phyloP scores from a whole-genome alignment of 192 early-diverging fungal species.

The Thoreauomyces humboldtii region DNA sequence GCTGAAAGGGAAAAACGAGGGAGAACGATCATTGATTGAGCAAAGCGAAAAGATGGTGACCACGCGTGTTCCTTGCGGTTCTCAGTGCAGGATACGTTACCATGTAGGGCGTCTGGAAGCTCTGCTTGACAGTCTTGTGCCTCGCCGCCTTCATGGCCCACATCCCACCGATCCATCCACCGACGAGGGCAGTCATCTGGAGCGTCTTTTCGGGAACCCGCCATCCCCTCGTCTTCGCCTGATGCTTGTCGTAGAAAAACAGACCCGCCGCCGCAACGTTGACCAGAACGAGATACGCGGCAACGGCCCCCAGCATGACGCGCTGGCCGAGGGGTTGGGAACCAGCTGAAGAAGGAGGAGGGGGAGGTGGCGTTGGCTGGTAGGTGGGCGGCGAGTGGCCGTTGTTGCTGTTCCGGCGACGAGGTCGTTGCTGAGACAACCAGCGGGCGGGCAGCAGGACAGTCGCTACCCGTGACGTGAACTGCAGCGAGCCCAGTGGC shows the following conservation, averaged over 20 bases:
- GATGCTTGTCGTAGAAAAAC: conserved; percentile 57
- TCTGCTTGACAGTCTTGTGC: conserved; percentile 56
- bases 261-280: conserved; percentile 42
- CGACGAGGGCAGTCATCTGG: conserved; percentile 49
- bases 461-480: too few species aligned
- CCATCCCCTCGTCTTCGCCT: conserved; percentile 49
- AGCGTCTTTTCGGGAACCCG: conserved; percentile 47
- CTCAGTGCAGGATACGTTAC: neutral
- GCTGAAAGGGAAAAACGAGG: neutral
- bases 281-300: conserved; percentile 37
- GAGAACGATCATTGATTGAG: neutral
- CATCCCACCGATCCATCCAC: conserved; percentile 53
- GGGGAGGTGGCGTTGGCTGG: too few species aligned
- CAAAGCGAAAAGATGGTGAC: neutral
- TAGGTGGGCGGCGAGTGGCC: too few species aligned
- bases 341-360: too few species aligned
- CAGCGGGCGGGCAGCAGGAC: too few species aligned
- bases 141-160: conserved; percentile 51
- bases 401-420: too few species aligned
- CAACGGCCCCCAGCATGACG: too few species aligned
- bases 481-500: too few species aligned
- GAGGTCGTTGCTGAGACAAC: too few species aligned
- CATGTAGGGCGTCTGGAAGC: conserved; percentile 45
- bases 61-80: neutral
- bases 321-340: too few species aligned